A percentile compares a stretch with the other conserved stretches of the same genome.
Conservation (phyloP, 1,284 basidiomycete species). For the Agaricales sp. region DNA sequence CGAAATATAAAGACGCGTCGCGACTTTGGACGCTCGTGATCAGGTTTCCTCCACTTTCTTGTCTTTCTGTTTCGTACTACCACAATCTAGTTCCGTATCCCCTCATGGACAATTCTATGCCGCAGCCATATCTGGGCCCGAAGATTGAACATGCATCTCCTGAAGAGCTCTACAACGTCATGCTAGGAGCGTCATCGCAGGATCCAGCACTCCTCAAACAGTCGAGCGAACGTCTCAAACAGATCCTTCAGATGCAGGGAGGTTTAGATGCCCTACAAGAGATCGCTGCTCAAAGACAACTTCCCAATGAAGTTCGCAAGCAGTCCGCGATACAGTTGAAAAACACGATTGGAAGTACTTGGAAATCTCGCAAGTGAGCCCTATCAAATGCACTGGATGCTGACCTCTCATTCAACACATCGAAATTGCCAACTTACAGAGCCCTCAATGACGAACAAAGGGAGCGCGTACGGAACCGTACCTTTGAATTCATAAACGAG, state of each 20-base stretch:
- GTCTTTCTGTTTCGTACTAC: background rate
- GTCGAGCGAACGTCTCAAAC: constrained; percentile 53
- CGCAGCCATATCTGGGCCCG: constrained; percentile 19
- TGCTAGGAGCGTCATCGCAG: constrained; percentile 62
- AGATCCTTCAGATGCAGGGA: constrained; percentile 55
- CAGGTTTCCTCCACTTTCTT: background rate
- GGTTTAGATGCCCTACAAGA: constrained; percentile 60
- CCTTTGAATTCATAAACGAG: constrained; percentile 57
- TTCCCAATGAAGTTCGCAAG: constrained; percentile 57
- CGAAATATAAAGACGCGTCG: background rate
- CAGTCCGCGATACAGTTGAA: constrained; percentile 79
- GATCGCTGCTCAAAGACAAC: constrained; percentile 48
- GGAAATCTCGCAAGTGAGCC: constrained; percentile 61
- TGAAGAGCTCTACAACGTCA: constrained; percentile 53
- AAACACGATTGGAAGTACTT: constrained; percentile 55
- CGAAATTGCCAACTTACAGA: constrained; percentile 26
- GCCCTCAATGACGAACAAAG: constrained; percentile 57
- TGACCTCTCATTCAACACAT: background rate
- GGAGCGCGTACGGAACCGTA: constrained; percentile 44
- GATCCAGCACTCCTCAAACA: constrained; percentile 46
- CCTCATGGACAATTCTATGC: constrained; percentile 12
- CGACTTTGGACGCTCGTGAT: too few relatives aligned
- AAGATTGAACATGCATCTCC: constrained; percentile 34
- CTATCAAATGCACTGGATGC: background rate
- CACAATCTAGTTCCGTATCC: constrained; percentile 2